These are phyloP conservation scores for Syzygium aqueum DNA, from an alignment of 345 rosid genomes.

Conservation along the genomic window DNA sequence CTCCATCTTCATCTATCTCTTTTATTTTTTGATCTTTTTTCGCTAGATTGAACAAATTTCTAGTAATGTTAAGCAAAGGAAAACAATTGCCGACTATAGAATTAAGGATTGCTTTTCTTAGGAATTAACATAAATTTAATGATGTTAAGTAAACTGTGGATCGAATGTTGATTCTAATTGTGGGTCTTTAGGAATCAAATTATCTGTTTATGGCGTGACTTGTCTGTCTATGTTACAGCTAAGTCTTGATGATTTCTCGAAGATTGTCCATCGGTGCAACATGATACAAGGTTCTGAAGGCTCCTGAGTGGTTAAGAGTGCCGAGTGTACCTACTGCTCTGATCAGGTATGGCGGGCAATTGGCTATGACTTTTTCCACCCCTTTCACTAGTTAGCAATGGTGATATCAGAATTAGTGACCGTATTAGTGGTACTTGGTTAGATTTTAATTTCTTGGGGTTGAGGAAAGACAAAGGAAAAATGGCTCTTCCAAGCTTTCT, in stretches of 20 bases:
- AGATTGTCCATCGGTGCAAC: conserved; percentile 54
- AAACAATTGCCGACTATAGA: conserved; percentile 41
- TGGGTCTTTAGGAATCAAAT: not conserved
- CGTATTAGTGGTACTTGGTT: not conserved
- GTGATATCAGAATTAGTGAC: not conserved
- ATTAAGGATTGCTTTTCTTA: not conserved
- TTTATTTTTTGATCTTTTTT: not conserved
- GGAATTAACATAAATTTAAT: not conserved
- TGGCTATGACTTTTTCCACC: not conserved
- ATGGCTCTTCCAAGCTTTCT: not conserved
- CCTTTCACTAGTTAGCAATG: not conserved
- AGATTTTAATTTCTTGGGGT: not conserved
- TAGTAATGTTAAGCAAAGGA: conserved; percentile 65
- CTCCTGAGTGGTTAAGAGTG: not conserved
- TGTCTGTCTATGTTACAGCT: conserved; percentile 32
- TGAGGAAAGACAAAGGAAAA: not conserved
- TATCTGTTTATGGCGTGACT: not conserved
- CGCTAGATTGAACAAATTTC: conserved; percentile 35
- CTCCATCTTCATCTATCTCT: not conserved
- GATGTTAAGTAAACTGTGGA: not conserved
- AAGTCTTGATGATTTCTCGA: conserved; percentile 54
- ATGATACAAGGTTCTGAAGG: conserved; percentile 32
- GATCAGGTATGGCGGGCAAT: not conserved
- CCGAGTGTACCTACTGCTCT: not conserved
- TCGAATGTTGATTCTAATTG: not conserved